These are phyloP conservation scores for Inga leiocalycina DNA, from an alignment of 306 rosid species.

Conservation along the genomic window DNA sequence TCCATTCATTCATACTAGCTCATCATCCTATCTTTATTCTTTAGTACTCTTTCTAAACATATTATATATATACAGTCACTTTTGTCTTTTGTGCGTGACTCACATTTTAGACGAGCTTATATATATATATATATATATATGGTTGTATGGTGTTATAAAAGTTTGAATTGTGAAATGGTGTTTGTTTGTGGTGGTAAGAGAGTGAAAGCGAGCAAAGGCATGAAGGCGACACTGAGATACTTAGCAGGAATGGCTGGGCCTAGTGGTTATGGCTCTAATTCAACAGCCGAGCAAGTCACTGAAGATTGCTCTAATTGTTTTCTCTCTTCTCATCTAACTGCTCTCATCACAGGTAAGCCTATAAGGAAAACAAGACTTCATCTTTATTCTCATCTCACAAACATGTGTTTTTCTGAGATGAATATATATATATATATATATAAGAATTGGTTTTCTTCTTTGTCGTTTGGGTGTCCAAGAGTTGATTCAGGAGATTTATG, in stretches of 20 bases:
- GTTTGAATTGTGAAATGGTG: conserved; percentile 23
- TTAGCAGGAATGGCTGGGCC: conserved; percentile 97
- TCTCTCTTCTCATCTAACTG: conserved; percentile 59
- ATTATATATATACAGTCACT: background rate
- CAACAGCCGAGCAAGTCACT: conserved; percentile 93
- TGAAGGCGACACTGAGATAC: conserved; percentile 86
- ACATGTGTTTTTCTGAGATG: background rate
- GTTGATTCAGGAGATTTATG: conserved; percentile 8
- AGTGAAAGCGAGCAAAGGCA: conserved; percentile 30
- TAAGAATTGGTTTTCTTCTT: background rate
- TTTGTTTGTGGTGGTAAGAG: conserved; percentile 15
- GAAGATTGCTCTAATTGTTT: conserved; percentile 36
- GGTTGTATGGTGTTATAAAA: background rate
- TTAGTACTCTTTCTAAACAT: background rate
- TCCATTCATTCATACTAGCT: background rate
- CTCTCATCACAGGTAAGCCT: conserved; percentile 81
- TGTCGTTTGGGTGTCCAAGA: background rate
- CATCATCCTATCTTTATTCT: background rate
- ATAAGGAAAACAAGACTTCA: background rate
- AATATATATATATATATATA: background rate
- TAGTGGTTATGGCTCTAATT: conserved; percentile 92
- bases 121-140: conserved; percentile 10
- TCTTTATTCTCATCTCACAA: background rate
- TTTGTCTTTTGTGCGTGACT: background rate
- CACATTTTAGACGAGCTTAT: background rate